phyloP scores from a whole-genome alignment of 2,329 filamentous ascomycete species.

The Sclerotinia glacialis region DNA sequence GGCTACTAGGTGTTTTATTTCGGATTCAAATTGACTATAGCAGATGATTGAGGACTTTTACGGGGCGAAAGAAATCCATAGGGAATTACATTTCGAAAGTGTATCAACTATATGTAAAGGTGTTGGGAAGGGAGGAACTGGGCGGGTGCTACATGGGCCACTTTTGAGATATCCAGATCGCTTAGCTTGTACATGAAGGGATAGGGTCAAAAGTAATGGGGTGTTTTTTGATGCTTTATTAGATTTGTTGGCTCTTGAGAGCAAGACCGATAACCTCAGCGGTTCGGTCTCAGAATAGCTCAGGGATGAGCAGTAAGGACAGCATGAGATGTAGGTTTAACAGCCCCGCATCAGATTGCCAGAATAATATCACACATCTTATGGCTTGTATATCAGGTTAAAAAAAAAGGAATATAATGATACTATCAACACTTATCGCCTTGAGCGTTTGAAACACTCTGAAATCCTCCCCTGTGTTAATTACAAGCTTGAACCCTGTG shows the following conservation, averaged over 20 bases:
- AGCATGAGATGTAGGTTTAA: slow-evolving; percentile 37
- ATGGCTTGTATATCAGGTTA: slow-evolving; percentile 16
- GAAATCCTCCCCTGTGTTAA: neutral
- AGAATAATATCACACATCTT: slow-evolving; percentile 24
- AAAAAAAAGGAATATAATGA: neutral
- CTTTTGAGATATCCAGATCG: slow-evolving; percentile 24
- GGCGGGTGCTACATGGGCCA: slow-evolving; percentile 25
- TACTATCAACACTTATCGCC: neutral
- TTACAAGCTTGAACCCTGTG: neutral
- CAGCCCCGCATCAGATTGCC: slow-evolving; percentile 28
- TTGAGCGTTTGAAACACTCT: neutral
- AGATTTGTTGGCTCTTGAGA: slow-evolving; percentile 37
- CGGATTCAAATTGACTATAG: slow-evolving; percentile 18
- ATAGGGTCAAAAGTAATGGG: slow-evolving; percentile 35
- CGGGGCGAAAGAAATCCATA: slow-evolving; percentile 13
- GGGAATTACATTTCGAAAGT: slow-evolving; percentile 31
- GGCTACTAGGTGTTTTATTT: slow-evolving; percentile 30
- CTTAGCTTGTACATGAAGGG: slow-evolving; percentile 36
- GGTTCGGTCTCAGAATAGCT: slow-evolving; percentile 21
- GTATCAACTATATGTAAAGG: slow-evolving; percentile 37
- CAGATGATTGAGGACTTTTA: slow-evolving; percentile 7
- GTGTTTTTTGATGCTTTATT: slow-evolving; percentile 33
- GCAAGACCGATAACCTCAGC: slow-evolving; percentile 30
- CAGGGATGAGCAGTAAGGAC: slow-evolving; percentile 25
- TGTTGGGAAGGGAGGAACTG: slow-evolving; percentile 28